Base-by-base conservation (phyloP, 2,329 filamentous ascomycete genomes). In the Sarocladium strictum region DNA sequence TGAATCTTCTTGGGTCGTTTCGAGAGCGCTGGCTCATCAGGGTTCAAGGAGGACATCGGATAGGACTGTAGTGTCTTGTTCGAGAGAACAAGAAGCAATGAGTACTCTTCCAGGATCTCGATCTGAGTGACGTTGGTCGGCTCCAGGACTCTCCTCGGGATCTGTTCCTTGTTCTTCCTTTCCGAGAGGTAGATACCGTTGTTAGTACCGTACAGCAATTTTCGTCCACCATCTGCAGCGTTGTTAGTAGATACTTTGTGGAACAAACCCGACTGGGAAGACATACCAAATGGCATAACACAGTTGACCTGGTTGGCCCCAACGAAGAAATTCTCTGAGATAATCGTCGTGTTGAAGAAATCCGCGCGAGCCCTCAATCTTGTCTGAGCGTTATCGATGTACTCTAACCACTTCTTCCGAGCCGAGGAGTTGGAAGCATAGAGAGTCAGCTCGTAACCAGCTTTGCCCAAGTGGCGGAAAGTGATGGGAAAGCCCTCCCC, bases 1-100 rank as follows among this genome's bases (percentile, higher is more conserved):
- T 92, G 88, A 59, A 99, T 97, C 77, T 97, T 97, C 76, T 94
- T 93, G 9, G 91, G 90, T 40, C 91, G 84, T 69, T 94, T 96
- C 15, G 84, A 84, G 55, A 92, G 76, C 32, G 89, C 81, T 53
- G 86, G 86, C 64, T 97, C 92, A 59, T 87, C 87, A 2, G 87
- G 82, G 63, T 96, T 93, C 55, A 99, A 78, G 14, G 90, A 91
- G 58, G 93, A 87, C 53, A 96, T 77, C 1, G 90, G 85, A 73
- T 94, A 97, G 7, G 93, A 96, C 62, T 90, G 86, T 10, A 97
- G 79, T 1, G 91, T 93, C 73, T 96, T 97, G 72, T 96, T 95
- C 4, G 92, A 89, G 40, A 99, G 78, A 19, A 99, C 90, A 59
- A 99, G 77, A 23, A 99, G 79, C 55, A 99, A 83, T 62, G 91